A percentile compares a stretch with the other conserved stretches of the same genome.
phyloP scores from a whole-genome alignment of 202 grass and related monocot species.

The Carex sylvatica region DNA sequence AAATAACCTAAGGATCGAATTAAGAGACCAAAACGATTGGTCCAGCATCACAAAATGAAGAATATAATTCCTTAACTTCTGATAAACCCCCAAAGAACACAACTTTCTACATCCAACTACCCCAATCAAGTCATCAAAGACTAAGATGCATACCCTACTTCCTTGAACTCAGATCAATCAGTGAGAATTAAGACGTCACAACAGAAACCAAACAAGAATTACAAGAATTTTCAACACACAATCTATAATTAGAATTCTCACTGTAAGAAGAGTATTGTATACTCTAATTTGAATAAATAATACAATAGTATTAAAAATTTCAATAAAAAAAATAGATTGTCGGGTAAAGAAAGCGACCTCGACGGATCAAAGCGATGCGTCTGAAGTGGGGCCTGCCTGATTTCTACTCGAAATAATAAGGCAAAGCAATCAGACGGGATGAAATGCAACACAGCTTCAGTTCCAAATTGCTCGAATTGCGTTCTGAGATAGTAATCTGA shows the following conservation, averaged over 20 bases:
- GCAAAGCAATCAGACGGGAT: background rate
- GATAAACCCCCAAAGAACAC: conserved; percentile 1
- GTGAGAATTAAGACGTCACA: background rate
- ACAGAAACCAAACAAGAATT: background rate
- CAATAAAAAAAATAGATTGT: background rate
- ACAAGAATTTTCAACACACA: background rate
- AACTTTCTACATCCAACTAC: background rate
- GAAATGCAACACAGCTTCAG: background rate
- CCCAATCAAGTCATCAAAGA: background rate
- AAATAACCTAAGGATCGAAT: background rate
- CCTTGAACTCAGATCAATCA: background rate
- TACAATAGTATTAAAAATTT: background rate
- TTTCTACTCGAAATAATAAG: background rate
- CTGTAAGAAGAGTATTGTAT: background rate
- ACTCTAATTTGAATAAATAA: background rate
- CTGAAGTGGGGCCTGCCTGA: background rate
- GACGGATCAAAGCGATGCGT: background rate
- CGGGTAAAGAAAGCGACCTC: background rate
- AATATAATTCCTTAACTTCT: background rate
- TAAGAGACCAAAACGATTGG: background rate
- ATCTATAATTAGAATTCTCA: background rate
- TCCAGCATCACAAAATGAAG: background rate
- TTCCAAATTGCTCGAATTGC: background rate
- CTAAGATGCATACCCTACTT: background rate
- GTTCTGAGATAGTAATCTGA: background rate